These are phyloP conservation scores for Dactylellina sp. DNA, from an alignment of 2,329 filamentous ascomycete genomes.

Conservation along the genomic window DNA sequence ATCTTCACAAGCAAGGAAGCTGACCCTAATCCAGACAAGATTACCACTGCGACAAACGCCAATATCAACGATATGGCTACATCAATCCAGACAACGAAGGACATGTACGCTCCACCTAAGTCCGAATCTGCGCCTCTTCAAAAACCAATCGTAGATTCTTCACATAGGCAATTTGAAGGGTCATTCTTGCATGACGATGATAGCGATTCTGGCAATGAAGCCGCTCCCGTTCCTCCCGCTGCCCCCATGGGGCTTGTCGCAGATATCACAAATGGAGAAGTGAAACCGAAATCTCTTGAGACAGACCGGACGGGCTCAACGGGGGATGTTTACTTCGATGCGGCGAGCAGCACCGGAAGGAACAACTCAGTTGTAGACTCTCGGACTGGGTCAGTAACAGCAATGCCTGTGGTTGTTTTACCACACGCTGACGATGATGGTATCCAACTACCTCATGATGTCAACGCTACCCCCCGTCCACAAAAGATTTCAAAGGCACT, in stretches of 20 bases:
- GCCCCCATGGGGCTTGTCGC: neutral
- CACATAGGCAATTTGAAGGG: slow-evolving; percentile 41
- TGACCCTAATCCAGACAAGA: slow-evolving; percentile 43
- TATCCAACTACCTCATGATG: slow-evolving; percentile 18
- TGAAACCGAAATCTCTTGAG: slow-evolving; percentile 33
- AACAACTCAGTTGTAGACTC: slow-evolving; percentile 39
- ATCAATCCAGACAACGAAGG: slow-evolving; percentile 34
- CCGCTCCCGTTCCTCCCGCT: neutral
- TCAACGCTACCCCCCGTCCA: slow-evolving; percentile 23
- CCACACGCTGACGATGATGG: slow-evolving; percentile 58
- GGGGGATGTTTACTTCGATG: slow-evolving; percentile 47
- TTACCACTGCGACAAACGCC: slow-evolving; percentile 50
- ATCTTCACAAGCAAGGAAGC: slow-evolving; percentile 32
- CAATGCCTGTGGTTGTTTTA: slow-evolving; percentile 40
- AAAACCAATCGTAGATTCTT: slow-evolving; percentile 18
- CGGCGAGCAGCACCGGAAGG: slow-evolving; percentile 35
- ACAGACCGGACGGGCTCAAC: slow-evolving; percentile 48
- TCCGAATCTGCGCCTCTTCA: slow-evolving; percentile 22
- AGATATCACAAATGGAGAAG: slow-evolving; percentile 13
- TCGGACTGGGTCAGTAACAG: slow-evolving; percentile 22
- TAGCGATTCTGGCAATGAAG: slow-evolving; percentile 40
- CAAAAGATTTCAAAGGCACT: slow-evolving; percentile 24
- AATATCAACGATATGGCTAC: slow-evolving; percentile 46
- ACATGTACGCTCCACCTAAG: slow-evolving; percentile 52
- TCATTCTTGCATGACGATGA: slow-evolving; percentile 47